Conservation (phyloP, 371 early-diverging fungal species). For the Choanephora cucurbitarum region DNA sequence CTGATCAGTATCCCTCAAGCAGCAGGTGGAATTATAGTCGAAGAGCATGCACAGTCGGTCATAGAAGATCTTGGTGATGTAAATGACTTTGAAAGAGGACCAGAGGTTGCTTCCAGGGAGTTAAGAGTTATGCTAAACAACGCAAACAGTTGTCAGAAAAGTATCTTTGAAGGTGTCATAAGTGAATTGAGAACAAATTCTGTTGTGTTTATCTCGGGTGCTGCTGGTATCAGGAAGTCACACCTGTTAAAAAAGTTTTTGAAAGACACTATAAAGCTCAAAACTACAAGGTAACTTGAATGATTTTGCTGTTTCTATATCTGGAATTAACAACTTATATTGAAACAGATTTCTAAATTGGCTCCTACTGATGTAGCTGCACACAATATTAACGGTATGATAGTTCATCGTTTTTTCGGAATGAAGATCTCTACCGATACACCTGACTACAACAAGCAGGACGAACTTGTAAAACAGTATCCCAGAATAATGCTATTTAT, state of each 20-base stretch:
- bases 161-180: background rate
- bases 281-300: constrained; percentile 2
- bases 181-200: constrained; percentile 1
- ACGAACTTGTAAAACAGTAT: background rate
- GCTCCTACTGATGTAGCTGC: constrained; percentile 7
- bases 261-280: constrained; percentile 7
- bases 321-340: background rate
- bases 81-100: background rate
- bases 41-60: background rate
- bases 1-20: background rate
- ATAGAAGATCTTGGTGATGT: background rate
- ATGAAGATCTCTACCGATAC: background rate
- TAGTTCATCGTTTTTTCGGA: constrained; percentile 3
- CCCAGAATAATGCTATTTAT: background rate
- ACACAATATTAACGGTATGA: constrained; percentile 1
- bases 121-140: constrained; percentile 1
- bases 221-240: constrained; percentile 6
- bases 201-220: background rate
- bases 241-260: constrained; percentile 1
- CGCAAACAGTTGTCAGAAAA: background rate
- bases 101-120: background rate
- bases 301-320: too few species aligned
- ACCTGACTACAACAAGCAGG: too few species aligned
- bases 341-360: constrained; percentile 6
- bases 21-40: background rate